Evolutionary conservation across 257 asterid genomes (phyloP).

Genomic region (Solanum chiquidenum): DNA sequence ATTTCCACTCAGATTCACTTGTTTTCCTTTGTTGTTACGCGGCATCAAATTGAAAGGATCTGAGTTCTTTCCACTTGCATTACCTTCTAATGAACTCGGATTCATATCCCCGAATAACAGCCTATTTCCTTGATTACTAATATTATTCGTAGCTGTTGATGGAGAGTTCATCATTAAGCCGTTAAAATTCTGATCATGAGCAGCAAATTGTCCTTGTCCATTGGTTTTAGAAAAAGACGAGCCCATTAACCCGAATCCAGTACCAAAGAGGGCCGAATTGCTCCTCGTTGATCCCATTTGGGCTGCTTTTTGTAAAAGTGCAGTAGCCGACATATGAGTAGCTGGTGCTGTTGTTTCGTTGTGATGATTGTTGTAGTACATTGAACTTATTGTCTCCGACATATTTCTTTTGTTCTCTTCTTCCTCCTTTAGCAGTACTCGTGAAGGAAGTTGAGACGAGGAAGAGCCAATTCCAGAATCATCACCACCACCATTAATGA

Average conservation of each 20-base stretch:
- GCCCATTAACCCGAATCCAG: slow-evolving; percentile 3
- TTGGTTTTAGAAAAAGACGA: not conserved
- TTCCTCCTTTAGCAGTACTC: not conserved
- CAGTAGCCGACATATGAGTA: slow-evolving; percentile 8
- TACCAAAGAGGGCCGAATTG: not conserved
- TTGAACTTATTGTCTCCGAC: not conserved
- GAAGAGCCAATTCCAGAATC: not conserved
- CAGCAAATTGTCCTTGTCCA: not conserved
- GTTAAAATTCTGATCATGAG: not conserved
- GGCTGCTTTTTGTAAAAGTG: slow-evolving; percentile 14
- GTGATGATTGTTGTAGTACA: not conserved
- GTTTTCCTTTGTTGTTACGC: slow-evolving; percentile 1
- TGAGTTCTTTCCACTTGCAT: not conserved
- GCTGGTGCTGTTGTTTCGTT: not conserved
- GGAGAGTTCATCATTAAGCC: not conserved
- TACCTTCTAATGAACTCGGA: not conserved
- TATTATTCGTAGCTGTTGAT: not conserved
- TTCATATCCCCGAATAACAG: not conserved
- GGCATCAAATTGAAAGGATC: not conserved
- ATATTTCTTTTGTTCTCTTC: not conserved
- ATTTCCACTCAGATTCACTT: not conserved
- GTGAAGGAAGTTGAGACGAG: not conserved
- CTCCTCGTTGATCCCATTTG: slow-evolving; percentile 14
- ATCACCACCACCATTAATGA: not conserved
- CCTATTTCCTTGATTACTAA: not conserved